Evolutionary conservation across 73 alveolate species (phyloP).

Genomic region (Tetrahymena borealis): DNA sequence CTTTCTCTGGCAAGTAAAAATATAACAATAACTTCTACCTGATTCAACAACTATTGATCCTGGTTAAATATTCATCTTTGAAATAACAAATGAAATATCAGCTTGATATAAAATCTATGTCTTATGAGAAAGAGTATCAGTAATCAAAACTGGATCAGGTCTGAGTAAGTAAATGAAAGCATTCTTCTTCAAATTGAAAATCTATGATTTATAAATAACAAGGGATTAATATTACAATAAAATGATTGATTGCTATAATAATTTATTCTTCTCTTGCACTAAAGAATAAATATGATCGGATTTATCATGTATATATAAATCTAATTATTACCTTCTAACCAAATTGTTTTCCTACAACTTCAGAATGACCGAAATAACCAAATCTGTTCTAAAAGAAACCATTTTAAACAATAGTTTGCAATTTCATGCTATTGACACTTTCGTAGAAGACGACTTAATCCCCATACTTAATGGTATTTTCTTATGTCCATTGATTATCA

Average conservation of each 20-base stretch:
- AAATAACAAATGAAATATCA: constrained; percentile 88
- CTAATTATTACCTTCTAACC: not conserved
- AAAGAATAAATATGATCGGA: no score
- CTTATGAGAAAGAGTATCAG: constrained; percentile 59
- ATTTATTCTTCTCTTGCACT: not conserved
- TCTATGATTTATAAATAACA: not conserved
- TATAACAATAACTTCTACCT: not conserved
- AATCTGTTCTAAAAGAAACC: not conserved
- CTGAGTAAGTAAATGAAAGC: constrained; percentile 51
- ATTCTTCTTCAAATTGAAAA: constrained; percentile 1
- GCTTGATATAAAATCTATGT: constrained; percentile 93
- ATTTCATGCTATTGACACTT: not conserved
- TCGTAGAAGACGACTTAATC: not conserved
- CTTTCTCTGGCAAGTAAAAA: no score
- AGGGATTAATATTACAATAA: not conserved
- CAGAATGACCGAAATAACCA: not conserved
- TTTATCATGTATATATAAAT: not conserved
- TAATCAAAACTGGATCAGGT: constrained; percentile 60
- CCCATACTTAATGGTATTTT: not conserved
- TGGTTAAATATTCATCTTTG: constrained; percentile 49
- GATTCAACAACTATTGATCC: constrained; percentile 70
- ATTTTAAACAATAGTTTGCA: not conserved
- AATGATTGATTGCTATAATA: not conserved
- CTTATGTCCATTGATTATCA: not conserved
- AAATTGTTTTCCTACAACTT: not conserved